phyloP scores from a whole-genome alignment of 75 land plant genomes.

The Larix kaempferi region DNA sequence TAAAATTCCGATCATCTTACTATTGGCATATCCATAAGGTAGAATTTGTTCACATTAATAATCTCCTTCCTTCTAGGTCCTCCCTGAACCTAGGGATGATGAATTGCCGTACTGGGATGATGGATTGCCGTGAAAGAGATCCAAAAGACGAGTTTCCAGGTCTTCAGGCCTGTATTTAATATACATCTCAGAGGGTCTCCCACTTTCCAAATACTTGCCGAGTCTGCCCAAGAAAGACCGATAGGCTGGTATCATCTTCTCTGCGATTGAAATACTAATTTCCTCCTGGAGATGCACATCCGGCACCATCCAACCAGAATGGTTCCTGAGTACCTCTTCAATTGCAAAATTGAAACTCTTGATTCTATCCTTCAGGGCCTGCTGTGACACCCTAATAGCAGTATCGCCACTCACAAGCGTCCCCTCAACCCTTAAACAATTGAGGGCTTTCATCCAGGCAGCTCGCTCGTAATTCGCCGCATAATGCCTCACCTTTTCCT shows the following conservation, averaged over 20 bases:
- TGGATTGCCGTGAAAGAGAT: constrained; percentile 73
- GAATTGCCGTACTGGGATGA: constrained; percentile 56
- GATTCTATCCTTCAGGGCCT: constrained; percentile 19
- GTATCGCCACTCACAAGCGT: too few species aligned
- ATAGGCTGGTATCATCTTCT: constrained; percentile 28
- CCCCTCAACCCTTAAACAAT: constrained; percentile 18
- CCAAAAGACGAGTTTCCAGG: constrained; percentile 41
- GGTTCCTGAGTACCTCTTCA: constrained; percentile 33
- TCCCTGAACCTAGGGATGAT: constrained; percentile 11
- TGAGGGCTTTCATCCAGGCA: constrained; percentile 23
- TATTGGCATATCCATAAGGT: too few species aligned
- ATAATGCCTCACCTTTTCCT: constrained; percentile 17
- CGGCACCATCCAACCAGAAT: constrained; percentile 30
- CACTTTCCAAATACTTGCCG: neutral
- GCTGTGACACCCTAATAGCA: neutral
- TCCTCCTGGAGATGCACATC: constrained; percentile 33
- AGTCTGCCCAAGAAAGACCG: constrained; percentile 16
- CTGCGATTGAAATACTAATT: constrained; percentile 26
- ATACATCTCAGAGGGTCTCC: constrained; percentile 49
- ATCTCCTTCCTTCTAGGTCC: too few species aligned
- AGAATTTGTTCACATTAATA: too few species aligned
- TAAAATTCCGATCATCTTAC: too few species aligned
- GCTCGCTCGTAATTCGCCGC: constrained; percentile 14
- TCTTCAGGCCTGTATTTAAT: constrained; percentile 72
- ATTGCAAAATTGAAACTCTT: constrained; percentile 27